phyloP scores from a whole-genome alignment of 768 basidiomycete genomes.

The Lepiota venenata region DNA sequence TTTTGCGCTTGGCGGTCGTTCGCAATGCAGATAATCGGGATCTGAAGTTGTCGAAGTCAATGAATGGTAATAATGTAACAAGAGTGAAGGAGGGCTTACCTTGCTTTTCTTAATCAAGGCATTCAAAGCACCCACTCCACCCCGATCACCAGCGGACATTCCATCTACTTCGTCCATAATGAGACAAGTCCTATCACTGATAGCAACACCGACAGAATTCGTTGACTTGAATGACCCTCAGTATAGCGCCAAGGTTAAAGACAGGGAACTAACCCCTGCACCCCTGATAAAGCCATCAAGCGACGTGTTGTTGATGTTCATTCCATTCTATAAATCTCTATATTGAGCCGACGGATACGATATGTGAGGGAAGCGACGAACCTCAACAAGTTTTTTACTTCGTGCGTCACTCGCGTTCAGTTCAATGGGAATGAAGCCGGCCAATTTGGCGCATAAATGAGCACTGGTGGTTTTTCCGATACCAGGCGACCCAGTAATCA shows the following conservation, averaged over 20 bases:
- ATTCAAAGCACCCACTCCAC: constrained; percentile 92
- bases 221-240: constrained; percentile 28
- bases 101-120: constrained; percentile 91
- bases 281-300: constrained; percentile 83
- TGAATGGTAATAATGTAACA: background rate
- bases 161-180: constrained; percentile 99
- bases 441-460: constrained; percentile 87
- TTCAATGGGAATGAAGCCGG: constrained; percentile 90
- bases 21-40: constrained; percentile 97
- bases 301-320: constrained; percentile 87
- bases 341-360: background rate
- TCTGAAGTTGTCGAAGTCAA: constrained; percentile 37
- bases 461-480: constrained; percentile 98
- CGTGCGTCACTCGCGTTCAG: constrained; percentile 94
- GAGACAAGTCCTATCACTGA: constrained; percentile 80
- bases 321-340: constrained; percentile 57
- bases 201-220: constrained; percentile 66
- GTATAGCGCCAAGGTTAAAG: background rate
- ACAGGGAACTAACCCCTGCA: constrained; percentile 34
- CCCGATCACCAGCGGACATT: constrained; percentile 97
- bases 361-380: constrained; percentile 24
- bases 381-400: constrained; percentile 97
- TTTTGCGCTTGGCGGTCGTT: constrained; percentile 89
- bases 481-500: constrained; percentile 93
- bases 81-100: constrained; percentile 34